phyloP scores from a whole-genome alignment of 1,139 yeast genomes.

The Magnusiomyces suaveolens region DNA sequence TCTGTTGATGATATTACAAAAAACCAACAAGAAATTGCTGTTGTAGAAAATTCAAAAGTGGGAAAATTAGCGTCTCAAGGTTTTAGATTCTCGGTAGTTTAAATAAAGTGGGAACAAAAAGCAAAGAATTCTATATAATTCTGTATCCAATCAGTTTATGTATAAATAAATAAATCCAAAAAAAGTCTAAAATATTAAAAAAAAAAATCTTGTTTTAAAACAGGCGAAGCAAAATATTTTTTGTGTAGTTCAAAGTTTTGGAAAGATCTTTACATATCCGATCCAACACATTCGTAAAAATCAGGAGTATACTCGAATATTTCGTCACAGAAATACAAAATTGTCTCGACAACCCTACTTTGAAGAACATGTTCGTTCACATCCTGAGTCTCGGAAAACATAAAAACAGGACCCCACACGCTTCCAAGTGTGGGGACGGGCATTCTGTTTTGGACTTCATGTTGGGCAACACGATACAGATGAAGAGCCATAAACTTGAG shows the following conservation, averaged over 20 bases:
- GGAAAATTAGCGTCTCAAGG: too few species aligned
- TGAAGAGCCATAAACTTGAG: conserved; percentile 77
- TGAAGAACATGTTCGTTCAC: conserved; percentile 75
- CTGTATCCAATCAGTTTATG: too few species aligned
- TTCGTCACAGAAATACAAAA: conserved; percentile 36
- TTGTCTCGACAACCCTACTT: conserved; percentile 73
- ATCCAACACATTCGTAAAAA: conserved; percentile 4
- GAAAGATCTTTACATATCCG: background rate
- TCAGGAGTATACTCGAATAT: conserved; percentile 11
- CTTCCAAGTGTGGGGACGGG: conserved; percentile 66
- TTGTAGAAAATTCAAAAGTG: background rate
- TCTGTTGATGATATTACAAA: background rate
- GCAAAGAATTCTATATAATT: too few species aligned
- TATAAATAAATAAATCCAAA: too few species aligned
- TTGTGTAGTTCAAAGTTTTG: background rate
- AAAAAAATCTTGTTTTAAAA: too few species aligned
- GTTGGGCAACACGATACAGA: conserved; percentile 59
- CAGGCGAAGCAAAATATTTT: too few species aligned
- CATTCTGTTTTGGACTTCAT: conserved; percentile 67
- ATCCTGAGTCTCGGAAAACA: conserved; percentile 51
- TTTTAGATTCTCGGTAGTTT: too few species aligned
- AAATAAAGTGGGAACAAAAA: too few species aligned
- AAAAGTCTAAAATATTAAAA: too few species aligned
- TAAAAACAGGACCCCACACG: conserved; percentile 89
- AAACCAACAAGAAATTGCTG: background rate